Evolutionary conservation across 1,284 basidiomycete genomes (phyloP).

Genomic region (Tranzscheliella williamsii): DNA sequence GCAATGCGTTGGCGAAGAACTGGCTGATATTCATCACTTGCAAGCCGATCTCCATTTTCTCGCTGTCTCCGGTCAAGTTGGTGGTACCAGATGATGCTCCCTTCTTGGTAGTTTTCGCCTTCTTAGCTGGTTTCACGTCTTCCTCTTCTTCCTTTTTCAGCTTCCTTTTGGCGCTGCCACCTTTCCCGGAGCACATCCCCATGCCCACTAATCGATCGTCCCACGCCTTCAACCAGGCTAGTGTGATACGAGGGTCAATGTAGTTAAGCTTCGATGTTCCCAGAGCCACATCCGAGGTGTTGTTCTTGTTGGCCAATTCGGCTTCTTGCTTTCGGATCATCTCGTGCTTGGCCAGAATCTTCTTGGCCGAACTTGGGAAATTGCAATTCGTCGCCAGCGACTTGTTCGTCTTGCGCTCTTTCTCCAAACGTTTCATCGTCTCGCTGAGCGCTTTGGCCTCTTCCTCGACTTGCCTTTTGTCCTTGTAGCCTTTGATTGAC

Average conservation of each 20-base stretch:
- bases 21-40: conserved; percentile 53
- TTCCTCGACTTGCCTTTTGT: conserved; percentile 62
- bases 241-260: conserved; percentile 59
- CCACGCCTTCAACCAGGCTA: conserved; percentile 60
- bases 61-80: conserved; percentile 44
- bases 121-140: conserved; percentile 34
- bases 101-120: conserved; percentile 9
- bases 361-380: conserved; percentile 68
- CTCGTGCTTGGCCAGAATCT: conserved; percentile 64
- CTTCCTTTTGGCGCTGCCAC: conserved; percentile 28
- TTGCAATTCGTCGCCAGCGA: conserved; percentile 65
- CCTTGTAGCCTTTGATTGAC: conserved; percentile 42
- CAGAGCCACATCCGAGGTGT: conserved; percentile 56
- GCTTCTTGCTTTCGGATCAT: conserved; percentile 56
- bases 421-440: conserved; percentile 74
- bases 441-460: conserved; percentile 74
- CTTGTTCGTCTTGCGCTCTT: conserved; percentile 79
- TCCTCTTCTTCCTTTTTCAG: conserved; percentile 46
- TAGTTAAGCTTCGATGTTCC: conserved; percentile 61
- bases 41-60: conserved; percentile 58
- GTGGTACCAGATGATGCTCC: conserved; percentile 23
- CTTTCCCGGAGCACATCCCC: conserved; percentile 26
- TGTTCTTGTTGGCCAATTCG: conserved; percentile 55
- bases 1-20: conserved; percentile 58
- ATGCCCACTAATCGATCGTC: conserved; percentile 41